Base-by-base conservation (phyloP, 352 stramenopile species). In the Pythium myriotylum region DNA sequence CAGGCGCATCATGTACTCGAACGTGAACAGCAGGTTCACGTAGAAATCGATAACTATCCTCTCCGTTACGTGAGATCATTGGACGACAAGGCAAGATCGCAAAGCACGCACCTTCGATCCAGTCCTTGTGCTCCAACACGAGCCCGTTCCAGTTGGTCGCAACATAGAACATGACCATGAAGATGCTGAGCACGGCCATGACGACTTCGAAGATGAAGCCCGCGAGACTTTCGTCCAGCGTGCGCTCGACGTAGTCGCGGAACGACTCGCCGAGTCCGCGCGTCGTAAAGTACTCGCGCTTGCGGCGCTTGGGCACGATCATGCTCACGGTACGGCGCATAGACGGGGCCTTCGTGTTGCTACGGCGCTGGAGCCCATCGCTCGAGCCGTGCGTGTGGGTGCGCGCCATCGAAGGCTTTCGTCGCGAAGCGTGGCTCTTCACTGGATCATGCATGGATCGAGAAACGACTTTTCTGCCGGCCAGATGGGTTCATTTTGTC, bases 191-290 rank as follows among this genome's bases (percentile, higher is more conserved):
- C 9, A 82, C 32, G 6, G 77, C 76, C 67, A 88, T 86, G 7
- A 67, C 47, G 2, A 60, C 35, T 16, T 81, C 68, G 23, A 84
- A 63, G 32, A 72, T 33, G 47, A 57, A 86, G 14, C 75, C 81
- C 5, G 68, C 73, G 12, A 78, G 74, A 26, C 81, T 88, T 32
- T 82, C 83, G 62, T 91, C 79, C 10, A 91, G 76, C 45, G 89
- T 93, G 40, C 84, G 80, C 26, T 89, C 80, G 46, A 89, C 69
- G 78, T 79, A 93, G 42, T 88, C 76, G 17, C 79, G 81, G 14
- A 84, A 46, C 2, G 64, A 63, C 51, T 93, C 84, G 14, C 70
- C 82, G 1, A 66, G 61, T 23, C 70, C 65, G 29, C 74, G 67
- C 26, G 63, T 45, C 3, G 62, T 42, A 45, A 80, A 76, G 57